These are phyloP conservation scores for Crithidia expoeki DNA, from an alignment of 208 protist genomes.

Conservation along the genomic window DNA sequence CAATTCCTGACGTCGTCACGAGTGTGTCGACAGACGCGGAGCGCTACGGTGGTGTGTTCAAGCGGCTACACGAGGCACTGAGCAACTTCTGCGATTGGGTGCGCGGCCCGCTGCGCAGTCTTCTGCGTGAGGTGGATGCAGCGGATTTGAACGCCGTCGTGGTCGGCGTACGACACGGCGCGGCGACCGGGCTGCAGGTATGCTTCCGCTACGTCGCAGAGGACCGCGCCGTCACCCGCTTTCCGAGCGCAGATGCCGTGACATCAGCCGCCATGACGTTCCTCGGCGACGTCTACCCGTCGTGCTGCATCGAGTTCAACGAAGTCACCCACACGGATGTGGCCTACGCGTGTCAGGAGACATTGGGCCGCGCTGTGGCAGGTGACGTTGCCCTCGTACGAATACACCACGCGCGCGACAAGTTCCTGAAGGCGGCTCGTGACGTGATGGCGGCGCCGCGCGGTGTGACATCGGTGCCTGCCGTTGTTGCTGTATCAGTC, in stretches of 20 bases:
- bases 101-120: constrained; percentile 24
- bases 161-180: constrained; percentile 24
- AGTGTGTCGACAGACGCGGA: constrained; percentile 28
- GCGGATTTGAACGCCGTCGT: constrained; percentile 40
- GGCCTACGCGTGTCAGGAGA: constrained; percentile 32
- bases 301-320: constrained; percentile 59
- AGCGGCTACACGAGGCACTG: constrained; percentile 35
- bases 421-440: constrained; percentile 41
- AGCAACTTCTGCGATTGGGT: constrained; percentile 40
- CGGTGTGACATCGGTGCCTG: constrained; percentile 3
- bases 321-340: constrained; percentile 49
- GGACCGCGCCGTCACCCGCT: constrained; percentile 21
- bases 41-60: constrained; percentile 24
- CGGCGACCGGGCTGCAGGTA: constrained; percentile 28
- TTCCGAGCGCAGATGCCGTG: constrained; percentile 7
- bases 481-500: background rate
- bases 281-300: constrained; percentile 29
- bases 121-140: constrained; percentile 34
- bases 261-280: constrained; percentile 16
- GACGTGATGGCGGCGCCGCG: constrained; percentile 21
- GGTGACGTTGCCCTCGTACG: constrained; percentile 64
- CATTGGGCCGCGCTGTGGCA: constrained; percentile 47
- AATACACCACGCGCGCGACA: constrained; percentile 66
- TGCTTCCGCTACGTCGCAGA: constrained; percentile 34
- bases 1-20: constrained; percentile 1